phyloP scores from a whole-genome alignment of 352 stramenopile species.

The Globisporangium polare region DNA sequence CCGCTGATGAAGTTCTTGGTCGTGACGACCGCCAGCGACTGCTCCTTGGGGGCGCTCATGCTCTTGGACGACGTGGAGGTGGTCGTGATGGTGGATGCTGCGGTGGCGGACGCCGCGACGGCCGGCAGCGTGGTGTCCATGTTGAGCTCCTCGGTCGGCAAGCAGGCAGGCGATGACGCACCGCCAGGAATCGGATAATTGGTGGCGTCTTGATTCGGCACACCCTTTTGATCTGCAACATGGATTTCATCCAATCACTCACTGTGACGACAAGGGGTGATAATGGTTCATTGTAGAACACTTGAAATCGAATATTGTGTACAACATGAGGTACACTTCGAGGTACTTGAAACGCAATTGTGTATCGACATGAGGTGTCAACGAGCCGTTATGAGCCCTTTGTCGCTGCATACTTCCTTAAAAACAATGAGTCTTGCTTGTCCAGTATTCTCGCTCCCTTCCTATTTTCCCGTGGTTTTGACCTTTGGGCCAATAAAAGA shows the following conservation, averaged over 20 bases:
- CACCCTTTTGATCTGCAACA: conserved; percentile 8
- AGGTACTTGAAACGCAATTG: too few species aligned
- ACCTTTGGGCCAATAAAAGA: not conserved
- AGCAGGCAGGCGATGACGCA: conserved; percentile 8
- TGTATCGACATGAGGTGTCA: too few species aligned
- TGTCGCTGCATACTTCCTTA: too few species aligned
- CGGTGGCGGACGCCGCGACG: conserved; percentile 6
- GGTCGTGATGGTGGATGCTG: not conserved
- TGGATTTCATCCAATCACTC: conserved; percentile 4
- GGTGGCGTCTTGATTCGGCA: conserved; percentile 5
- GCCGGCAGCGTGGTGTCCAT: conserved; percentile 18
- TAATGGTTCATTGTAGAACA: too few species aligned
- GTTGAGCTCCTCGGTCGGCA: not conserved
- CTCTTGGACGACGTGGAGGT: not conserved
- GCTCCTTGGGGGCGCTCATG: conserved; percentile 7
- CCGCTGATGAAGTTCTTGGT: conserved; percentile 64
- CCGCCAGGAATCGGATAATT: conserved; percentile 1
- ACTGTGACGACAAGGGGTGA: too few species aligned
- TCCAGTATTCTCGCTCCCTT: too few species aligned
- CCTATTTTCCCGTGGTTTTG: too few species aligned
- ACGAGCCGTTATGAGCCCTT: too few species aligned
- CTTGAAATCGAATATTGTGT: too few species aligned
- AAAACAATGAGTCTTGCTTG: too few species aligned
- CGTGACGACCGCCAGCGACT: conserved; percentile 46
- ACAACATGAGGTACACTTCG: too few species aligned